A percentile compares a stretch with the other conserved stretches of the same genome.
These are phyloP conservation scores for Jacaranda mimosifolia DNA, from an alignment of 257 asterid genomes.

Conservation along the genomic window DNA sequence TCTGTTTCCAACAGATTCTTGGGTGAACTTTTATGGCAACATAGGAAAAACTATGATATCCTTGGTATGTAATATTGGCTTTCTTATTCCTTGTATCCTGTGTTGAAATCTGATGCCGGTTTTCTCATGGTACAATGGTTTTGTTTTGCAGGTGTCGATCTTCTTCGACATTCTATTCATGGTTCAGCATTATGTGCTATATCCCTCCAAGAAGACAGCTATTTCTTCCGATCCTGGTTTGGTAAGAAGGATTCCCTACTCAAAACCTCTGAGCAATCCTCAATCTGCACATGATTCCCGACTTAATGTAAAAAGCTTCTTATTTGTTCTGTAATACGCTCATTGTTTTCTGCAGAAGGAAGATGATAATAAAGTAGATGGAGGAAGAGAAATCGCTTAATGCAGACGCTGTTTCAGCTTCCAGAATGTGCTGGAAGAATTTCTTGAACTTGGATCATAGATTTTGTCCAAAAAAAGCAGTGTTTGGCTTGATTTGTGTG, in stretches of 20 bases:
- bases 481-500: not conserved
- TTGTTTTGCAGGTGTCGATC: slow-evolving; percentile 69
- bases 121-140: not conserved
- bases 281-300: not conserved
- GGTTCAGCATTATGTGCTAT: slow-evolving; percentile 81
- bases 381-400: slow-evolving; percentile 19
- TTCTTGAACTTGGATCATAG: not conserved
- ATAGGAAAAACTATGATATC: slow-evolving; percentile 93
- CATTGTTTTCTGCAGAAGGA: slow-evolving; percentile 7
- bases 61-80: slow-evolving; percentile 56
- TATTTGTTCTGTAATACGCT: slow-evolving; percentile 20
- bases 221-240: slow-evolving; percentile 37
- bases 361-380: not conserved
- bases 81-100: not conserved
- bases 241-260: slow-evolving; percentile 71
- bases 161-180: slow-evolving; percentile 86
- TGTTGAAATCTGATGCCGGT: not conserved
- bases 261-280: slow-evolving; percentile 42
- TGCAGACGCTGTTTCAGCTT: not conserved
- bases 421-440: not conserved
- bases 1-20: slow-evolving; percentile 58
- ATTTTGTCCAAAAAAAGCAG: not conserved
- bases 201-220: slow-evolving; percentile 48
- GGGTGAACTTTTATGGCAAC: slow-evolving; percentile 92
- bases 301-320: not conserved